Conservation (phyloP, 106 monocot species). For the Apostasia ramifera region DNA sequence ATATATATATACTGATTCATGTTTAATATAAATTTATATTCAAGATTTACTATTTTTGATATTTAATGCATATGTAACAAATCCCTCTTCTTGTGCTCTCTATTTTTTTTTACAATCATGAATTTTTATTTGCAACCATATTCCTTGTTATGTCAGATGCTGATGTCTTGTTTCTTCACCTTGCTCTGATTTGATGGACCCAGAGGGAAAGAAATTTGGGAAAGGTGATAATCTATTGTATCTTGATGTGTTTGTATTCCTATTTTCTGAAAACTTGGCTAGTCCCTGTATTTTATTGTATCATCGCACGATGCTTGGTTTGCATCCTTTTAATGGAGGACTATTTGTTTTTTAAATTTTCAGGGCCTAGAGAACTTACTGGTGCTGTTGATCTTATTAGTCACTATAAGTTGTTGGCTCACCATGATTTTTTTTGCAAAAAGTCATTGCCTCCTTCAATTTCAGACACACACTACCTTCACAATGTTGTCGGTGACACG, state of each 20-base stretch:
- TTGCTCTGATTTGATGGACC: slow-evolving; percentile 34
- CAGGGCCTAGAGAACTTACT: slow-evolving; percentile 87
- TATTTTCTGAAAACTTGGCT: too few relatives aligned
- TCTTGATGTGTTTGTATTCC: too few relatives aligned
- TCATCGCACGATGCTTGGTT: too few relatives aligned
- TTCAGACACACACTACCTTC: slow-evolving; percentile 93
- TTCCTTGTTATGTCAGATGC: neutral
- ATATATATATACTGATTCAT: too few relatives aligned
- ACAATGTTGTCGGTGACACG: slow-evolving; percentile 90
- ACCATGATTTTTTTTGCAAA: slow-evolving; percentile 95
- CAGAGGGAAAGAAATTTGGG: slow-evolving; percentile 51
- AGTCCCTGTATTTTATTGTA: too few relatives aligned
- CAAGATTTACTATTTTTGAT: too few relatives aligned
- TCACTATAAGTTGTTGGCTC: slow-evolving; percentile 74
- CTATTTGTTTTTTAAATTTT: slow-evolving; percentile 15
- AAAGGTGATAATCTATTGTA: slow-evolving; percentile 20
- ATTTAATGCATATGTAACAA: too few relatives aligned
- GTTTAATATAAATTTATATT: too few relatives aligned
- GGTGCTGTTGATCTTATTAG: slow-evolving; percentile 90
- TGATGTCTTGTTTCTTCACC: neutral
- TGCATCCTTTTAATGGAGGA: too few relatives aligned
- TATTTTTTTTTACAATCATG: neutral
- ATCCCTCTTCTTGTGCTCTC: too few relatives aligned
- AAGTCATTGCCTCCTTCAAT: slow-evolving; percentile 64
- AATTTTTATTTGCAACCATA: neutral